These are phyloP conservation scores for Porphyridium purpureum DNA, from an alignment of 23 red algal genomes.

Conservation along the genomic window DNA sequence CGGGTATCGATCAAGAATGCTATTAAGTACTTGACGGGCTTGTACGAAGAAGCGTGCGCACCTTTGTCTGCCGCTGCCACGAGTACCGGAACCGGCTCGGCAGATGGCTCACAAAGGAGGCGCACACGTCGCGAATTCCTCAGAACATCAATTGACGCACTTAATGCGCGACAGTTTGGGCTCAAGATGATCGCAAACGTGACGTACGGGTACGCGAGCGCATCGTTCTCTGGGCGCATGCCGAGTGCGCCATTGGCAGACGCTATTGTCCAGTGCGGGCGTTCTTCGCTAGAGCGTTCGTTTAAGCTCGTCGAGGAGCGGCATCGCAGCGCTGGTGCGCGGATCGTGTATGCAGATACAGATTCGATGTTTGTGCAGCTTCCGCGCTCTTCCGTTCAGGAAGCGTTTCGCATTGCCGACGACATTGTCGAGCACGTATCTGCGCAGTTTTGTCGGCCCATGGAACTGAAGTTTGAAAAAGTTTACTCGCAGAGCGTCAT, in stretches of 20 bases:
- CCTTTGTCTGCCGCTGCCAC: no score
- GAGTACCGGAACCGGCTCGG: no score
- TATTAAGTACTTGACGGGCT: constrained; percentile 36
- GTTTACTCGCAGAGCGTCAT: constrained; percentile 73
- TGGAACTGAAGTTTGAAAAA: constrained; percentile 88
- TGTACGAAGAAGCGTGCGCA: background rate
- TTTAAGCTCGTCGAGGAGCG: constrained; percentile 38
- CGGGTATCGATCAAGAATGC: constrained; percentile 85
- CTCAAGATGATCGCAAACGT: constrained; percentile 98
- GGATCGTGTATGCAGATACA: constrained; percentile 91
- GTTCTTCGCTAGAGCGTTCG: constrained; percentile 60
- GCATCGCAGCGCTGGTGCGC: constrained; percentile 21
- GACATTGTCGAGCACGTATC: constrained; percentile 37
- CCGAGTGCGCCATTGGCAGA: constrained; percentile 90
- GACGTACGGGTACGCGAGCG: constrained; percentile 89
- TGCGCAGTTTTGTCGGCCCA: constrained; percentile 43
- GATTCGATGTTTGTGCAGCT: constrained; percentile 91
- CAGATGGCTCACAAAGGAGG: no score
- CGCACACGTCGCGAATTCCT: background rate
- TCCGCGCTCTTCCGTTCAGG: constrained; percentile 18
- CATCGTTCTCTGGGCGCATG: constrained; percentile 91
- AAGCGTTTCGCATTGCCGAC: constrained; percentile 51
- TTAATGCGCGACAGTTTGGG: constrained; percentile 93
- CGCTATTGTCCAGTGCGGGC: constrained; percentile 80
- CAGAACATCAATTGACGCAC: no score